phyloP scores from a whole-genome alignment of 306 rosid species.

The Lathyrus sativus region DNA sequence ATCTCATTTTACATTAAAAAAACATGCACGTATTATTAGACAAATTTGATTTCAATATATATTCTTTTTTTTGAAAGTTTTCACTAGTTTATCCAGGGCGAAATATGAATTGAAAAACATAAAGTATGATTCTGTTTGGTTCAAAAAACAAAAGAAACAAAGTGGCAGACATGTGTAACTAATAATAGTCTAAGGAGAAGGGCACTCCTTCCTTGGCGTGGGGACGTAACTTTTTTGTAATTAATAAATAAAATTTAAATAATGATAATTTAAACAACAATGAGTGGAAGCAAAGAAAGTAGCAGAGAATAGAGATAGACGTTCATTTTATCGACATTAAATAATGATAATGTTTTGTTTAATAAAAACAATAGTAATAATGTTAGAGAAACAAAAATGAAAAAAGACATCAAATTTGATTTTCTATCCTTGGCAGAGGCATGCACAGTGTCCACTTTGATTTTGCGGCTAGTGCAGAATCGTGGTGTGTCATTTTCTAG shows the following conservation, averaged over 20 bases:
- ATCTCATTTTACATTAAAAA: too few species aligned
- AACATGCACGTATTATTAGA: too few species aligned
- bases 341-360: background rate
- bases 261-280: slow-evolving; percentile 2
- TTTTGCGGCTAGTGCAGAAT: slow-evolving; percentile 47
- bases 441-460: slow-evolving; percentile 35
- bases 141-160: slow-evolving; percentile 15
- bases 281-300: slow-evolving; percentile 27
- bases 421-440: background rate
- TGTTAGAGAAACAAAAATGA: background rate
- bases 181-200: background rate
- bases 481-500: slow-evolving; percentile 25
- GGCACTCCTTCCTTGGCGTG: slow-evolving; percentile 8
- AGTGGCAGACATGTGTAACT: slow-evolving; percentile 36
- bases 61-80: too few species aligned
- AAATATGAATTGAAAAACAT: background rate
- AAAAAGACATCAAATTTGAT: slow-evolving; percentile 13
- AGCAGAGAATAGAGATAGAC: too few species aligned
- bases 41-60: too few species aligned
- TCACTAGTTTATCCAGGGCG: background rate
- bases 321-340: too few species aligned
- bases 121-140: background rate
- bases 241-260: background rate
- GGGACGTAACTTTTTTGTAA: slow-evolving; percentile 20
- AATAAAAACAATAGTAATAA: background rate